Base-by-base conservation (phyloP, 2,329 filamentous ascomycete genomes). In the Penicillium psychrosexuale region DNA sequence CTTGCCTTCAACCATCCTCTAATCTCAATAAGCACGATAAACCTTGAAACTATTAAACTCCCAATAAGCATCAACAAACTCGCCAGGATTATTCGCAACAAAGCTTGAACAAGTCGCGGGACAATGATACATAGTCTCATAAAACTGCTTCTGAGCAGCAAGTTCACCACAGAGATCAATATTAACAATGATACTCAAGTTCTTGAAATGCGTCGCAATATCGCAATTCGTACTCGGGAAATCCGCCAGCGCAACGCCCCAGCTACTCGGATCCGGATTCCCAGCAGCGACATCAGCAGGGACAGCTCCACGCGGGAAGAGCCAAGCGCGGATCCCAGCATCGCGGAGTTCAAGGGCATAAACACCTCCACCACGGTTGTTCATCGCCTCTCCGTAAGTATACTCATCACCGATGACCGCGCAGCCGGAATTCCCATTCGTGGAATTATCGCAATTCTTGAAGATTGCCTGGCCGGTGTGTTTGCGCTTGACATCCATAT, bases 111-210 rank as follows among this genome's bases (percentile, higher is more conserved):
- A 88, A 52, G 78, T 84, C 22, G 76, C 78, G 0, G 83, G 78
- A 62, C 82, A 73, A 7, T 64, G 38, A 42, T 74, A 69, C 52
- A 69, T 55, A 12, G 67, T 51, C 4, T 65, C 64, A 54, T 75
- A 76, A 45, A 66, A 68, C 48, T 64, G 62, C 5, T 55, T 42
- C 37, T 65, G 58, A 1, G 67, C 79, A 3, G 80, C 81, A 60
- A 82, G 75, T 38, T 80, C 69, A 0, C 85, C 86, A 60, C 85
- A 88, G 8, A 88, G 71, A 66, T 85, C 82, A 58, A 88, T 87
- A 63, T 88, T 87, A 39, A 79, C 79, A 59, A 88, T 79, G 61
- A 88, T 87, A 60, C 82, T 85, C 67, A 86, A 80, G 63, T 88
- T 88, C 51, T 71, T 76, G 68, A 88, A 88, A 64, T 87, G 83